phyloP scores from a whole-genome alignment of 2,329 filamentous ascomycete species.

The Periglandula ipomoeae region DNA sequence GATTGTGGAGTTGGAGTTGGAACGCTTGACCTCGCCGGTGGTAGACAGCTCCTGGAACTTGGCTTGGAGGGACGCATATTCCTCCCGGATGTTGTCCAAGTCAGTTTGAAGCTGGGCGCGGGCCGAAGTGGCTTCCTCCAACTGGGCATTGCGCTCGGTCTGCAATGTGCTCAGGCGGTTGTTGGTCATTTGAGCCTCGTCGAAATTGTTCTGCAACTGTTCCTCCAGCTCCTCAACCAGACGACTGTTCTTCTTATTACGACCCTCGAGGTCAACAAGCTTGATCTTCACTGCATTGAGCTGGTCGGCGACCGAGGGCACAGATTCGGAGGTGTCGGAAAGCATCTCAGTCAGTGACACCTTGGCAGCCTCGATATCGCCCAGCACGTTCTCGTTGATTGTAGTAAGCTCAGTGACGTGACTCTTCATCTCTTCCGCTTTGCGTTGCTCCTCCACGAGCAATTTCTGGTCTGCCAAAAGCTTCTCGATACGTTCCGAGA shows the following conservation, averaged over 20 bases:
- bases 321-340: conserved; percentile 34
- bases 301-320: conserved; percentile 43
- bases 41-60: conserved; percentile 46
- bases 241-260: conserved; percentile 84
- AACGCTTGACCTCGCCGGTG: conserved; percentile 42
- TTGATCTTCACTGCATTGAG: conserved; percentile 56
- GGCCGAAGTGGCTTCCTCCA: conserved; percentile 68
- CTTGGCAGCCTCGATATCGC: conserved; percentile 54
- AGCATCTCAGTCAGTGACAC: conserved; percentile 44
- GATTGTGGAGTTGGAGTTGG: conserved; percentile 59
- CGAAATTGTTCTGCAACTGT: conserved; percentile 89
- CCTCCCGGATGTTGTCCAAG: conserved; percentile 56
- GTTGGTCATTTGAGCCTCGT: conserved; percentile 76
- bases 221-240: conserved; percentile 95
- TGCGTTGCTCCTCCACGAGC: conserved; percentile 48
- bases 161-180: conserved; percentile 80
- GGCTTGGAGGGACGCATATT: conserved; percentile 66
- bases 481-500: conserved; percentile 52
- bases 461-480: conserved; percentile 51
- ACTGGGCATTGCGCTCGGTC: conserved; percentile 60
- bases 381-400: conserved; percentile 51
- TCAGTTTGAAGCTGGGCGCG: conserved; percentile 57
- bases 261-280: conserved; percentile 50
- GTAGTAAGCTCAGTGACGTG: conserved; percentile 45
- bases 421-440: conserved; percentile 45